Percentiles rank a stretch among this genome's conserved stretches.
phyloP scores from a whole-genome alignment of 345 rosid genomes.

The Murraya koenigii region DNA sequence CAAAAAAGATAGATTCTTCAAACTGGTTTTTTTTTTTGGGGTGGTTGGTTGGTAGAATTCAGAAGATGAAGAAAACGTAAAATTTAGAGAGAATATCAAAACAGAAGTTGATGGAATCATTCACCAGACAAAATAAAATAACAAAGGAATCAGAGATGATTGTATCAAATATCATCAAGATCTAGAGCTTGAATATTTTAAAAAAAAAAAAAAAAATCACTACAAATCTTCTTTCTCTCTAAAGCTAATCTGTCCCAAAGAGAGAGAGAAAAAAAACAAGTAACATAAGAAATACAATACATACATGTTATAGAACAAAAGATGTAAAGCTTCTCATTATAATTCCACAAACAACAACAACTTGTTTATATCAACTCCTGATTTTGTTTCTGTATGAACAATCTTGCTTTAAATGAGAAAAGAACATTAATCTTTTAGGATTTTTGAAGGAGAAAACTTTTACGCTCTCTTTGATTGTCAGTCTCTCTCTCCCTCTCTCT shows the following conservation, averaged over 20 bases:
- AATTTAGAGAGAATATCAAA: background rate
- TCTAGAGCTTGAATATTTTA: conserved; percentile 9
- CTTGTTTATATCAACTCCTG: background rate
- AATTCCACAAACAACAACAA: background rate
- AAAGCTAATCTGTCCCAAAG: background rate
- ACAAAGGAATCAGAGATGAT: background rate
- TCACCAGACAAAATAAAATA: background rate
- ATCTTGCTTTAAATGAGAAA: background rate
- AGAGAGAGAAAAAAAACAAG: background rate
- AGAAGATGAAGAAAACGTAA: background rate
- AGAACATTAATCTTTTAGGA: background rate
- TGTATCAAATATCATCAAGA: conserved; percentile 12
- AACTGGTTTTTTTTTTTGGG: background rate
- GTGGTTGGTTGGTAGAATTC: background rate
- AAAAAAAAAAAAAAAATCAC: background rate
- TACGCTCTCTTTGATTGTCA: background rate
- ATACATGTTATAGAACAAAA: conserved; percentile 10
- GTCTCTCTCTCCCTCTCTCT: background rate
- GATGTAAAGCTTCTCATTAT: background rate
- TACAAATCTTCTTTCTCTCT: background rate
- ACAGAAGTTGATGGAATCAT: background rate
- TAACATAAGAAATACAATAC: background rate
- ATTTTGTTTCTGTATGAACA: no score
- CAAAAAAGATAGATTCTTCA: background rate
- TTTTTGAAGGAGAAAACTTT: background rate